These are phyloP conservation scores for Corynascus novoguineensis DNA, from an alignment of 495 filamentous ascomycete species.

Conservation along the genomic window DNA sequence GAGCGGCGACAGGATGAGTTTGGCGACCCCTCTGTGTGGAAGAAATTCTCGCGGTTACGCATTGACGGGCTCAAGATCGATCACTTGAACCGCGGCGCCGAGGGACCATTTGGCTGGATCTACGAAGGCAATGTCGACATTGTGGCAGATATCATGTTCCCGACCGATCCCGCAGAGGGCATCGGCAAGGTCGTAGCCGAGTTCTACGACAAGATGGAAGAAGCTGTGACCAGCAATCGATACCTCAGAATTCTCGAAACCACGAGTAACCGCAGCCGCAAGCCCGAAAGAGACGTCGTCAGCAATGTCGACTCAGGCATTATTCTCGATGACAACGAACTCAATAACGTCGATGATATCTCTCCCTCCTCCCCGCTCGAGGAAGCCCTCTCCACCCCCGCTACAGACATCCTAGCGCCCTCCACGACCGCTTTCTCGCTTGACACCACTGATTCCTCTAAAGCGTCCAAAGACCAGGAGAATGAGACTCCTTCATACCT, in stretches of 20 bases:
- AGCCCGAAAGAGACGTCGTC: constrained; percentile 24
- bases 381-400: constrained; percentile 1
- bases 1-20: constrained; percentile 41
- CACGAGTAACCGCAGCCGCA: constrained; percentile 23
- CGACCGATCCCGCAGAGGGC: constrained; percentile 75
- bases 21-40: constrained; percentile 59
- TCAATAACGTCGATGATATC: not conserved
- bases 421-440: not conserved
- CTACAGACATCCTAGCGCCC: not conserved
- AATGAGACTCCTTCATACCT: constrained; percentile 62
- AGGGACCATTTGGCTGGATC: constrained; percentile 97
- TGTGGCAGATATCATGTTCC: constrained; percentile 90
- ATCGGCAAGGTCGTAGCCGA: constrained; percentile 88
- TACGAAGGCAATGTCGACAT: constrained; percentile 95
- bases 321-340: not conserved
- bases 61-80: constrained; percentile 94
- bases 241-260: constrained; percentile 45
- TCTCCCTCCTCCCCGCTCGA: not conserved
- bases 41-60: constrained; percentile 83
- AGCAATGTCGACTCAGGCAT: constrained; percentile 15
- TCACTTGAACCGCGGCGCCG: constrained; percentile 88
- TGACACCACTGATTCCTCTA: not conserved
- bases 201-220: constrained; percentile 90
- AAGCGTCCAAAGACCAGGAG: not conserved
- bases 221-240: constrained; percentile 73